These are phyloP conservation scores for Lipomyces orientalis DNA, from an alignment of 805 yeast species.

Conservation along the genomic window DNA sequence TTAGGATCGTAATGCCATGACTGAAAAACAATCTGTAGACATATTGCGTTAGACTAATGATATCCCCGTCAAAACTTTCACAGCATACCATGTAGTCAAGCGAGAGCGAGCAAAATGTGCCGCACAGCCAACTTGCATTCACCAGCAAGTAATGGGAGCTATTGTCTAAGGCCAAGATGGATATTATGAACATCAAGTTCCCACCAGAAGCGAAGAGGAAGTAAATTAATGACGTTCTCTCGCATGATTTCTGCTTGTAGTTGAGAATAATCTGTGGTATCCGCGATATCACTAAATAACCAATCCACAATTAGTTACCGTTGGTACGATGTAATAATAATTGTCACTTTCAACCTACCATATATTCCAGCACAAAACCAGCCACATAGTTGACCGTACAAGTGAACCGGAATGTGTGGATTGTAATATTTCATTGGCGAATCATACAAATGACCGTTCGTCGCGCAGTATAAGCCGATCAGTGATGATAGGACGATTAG, in stretches of 20 bases:
- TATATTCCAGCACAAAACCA: constrained; percentile 56
- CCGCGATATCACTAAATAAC: constrained; percentile 58
- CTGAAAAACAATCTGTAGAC: constrained; percentile 29
- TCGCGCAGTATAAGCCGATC: constrained; percentile 51
- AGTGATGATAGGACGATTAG: constrained; percentile 78
- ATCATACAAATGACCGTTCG: constrained; percentile 47
- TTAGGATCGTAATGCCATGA: constrained; percentile 34
- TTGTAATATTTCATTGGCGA: constrained; percentile 43
- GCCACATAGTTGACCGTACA: constrained; percentile 87
- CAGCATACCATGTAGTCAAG: constrained; percentile 56
- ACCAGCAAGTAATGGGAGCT: constrained; percentile 73
- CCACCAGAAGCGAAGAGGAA: constrained; percentile 95
- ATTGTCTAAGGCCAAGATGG: constrained; percentile 72
- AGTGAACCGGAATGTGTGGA: constrained; percentile 60
- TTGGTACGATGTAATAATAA: background rate
- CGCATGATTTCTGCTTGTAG: constrained; percentile 86
- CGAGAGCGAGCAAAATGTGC: constrained; percentile 83
- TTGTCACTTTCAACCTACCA: constrained; percentile 20
- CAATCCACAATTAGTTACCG: background rate
- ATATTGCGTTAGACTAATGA: background rate
- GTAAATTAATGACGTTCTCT: constrained; percentile 91
- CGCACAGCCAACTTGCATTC: constrained; percentile 91
- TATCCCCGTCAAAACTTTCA: background rate
- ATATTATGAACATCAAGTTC: constrained; percentile 85
- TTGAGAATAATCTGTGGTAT: constrained; percentile 90